Evolutionary conservation across 805 yeast genomes (phyloP).

Genomic region (Candida succiphila): DNA sequence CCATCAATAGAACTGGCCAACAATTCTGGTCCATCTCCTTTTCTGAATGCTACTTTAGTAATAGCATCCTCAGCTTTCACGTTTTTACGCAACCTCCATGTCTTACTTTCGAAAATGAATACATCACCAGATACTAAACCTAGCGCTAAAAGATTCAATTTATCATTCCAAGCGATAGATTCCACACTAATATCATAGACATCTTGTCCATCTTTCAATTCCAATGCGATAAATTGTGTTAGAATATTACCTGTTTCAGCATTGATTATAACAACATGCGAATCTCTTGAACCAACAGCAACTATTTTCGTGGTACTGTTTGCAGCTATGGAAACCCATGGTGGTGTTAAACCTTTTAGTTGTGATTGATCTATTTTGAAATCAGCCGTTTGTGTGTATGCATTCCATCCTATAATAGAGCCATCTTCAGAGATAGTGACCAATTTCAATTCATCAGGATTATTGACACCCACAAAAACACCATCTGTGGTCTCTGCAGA

Average conservation of each 20-base stretch:
- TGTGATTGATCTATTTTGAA: slow-evolving; percentile 57
- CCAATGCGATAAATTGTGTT: slow-evolving; percentile 55
- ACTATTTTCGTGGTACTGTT: slow-evolving; percentile 38
- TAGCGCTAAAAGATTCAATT: slow-evolving; percentile 59
- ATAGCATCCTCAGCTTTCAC: slow-evolving; percentile 71
- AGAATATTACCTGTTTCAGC: slow-evolving; percentile 64
- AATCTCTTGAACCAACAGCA: slow-evolving; percentile 86
- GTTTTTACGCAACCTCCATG: slow-evolving; percentile 78
- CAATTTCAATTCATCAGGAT: slow-evolving; percentile 50
- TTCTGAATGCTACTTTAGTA: slow-evolving; percentile 65
- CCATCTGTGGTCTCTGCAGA: slow-evolving; percentile 76
- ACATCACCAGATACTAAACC: slow-evolving; percentile 88
- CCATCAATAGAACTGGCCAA: slow-evolving; percentile 81
- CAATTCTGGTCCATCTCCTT: slow-evolving; percentile 37
- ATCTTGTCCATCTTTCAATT: slow-evolving; percentile 43
- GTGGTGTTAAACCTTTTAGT: slow-evolving; percentile 66
- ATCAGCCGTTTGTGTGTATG: slow-evolving; percentile 61
- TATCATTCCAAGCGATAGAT: slow-evolving; percentile 72
- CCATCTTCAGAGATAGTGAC: slow-evolving; percentile 83
- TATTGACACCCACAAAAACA: slow-evolving; percentile 51
- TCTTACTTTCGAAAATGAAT: slow-evolving; percentile 69
- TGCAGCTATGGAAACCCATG: slow-evolving; percentile 76
- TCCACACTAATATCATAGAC: slow-evolving; percentile 64
- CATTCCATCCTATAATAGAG: slow-evolving; percentile 80
- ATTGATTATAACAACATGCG: slow-evolving; percentile 72